Conservation (phyloP, 495 filamentous ascomycete genomes). For the Hypoxylon rickii region DNA sequence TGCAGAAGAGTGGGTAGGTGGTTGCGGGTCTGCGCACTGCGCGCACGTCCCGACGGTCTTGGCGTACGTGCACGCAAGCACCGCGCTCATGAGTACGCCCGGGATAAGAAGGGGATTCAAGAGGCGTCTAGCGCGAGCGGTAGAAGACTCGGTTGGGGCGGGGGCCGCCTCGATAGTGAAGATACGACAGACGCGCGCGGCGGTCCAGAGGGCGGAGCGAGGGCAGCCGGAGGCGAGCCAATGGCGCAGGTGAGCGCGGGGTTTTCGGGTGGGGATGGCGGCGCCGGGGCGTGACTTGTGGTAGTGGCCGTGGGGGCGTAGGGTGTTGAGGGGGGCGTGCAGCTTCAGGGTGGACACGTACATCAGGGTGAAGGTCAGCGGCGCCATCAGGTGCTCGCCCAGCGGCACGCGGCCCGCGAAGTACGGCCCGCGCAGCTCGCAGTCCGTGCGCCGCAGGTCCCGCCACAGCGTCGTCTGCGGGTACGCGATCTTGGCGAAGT, state of each 20-base stretch:
- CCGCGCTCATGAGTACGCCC: conserved; percentile 39
- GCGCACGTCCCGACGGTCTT: conserved; percentile 28
- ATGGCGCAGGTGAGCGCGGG: conserved; percentile 25
- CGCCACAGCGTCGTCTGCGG: conserved; percentile 31
- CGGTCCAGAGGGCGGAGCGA: conserved; percentile 32
- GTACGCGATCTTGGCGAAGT: conserved; percentile 19
- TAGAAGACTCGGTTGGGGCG: neutral
- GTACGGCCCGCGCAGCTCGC: conserved; percentile 10
- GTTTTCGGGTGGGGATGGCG: conserved; percentile 31
- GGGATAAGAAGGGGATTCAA: conserved; percentile 39
- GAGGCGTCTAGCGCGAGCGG: conserved; percentile 5
- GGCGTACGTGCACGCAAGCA: conserved; percentile 38
- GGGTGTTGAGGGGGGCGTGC: conserved; percentile 35
- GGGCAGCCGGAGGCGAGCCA: conserved; percentile 32
- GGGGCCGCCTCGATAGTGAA: conserved; percentile 18
- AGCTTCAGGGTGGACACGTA: conserved; percentile 37
- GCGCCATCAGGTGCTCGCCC: conserved; percentile 18
- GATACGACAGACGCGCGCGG: conserved; percentile 36
- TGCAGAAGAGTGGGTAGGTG: too few relatives aligned
- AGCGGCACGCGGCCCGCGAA: conserved; percentile 2
- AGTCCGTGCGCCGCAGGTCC: conserved; percentile 21
- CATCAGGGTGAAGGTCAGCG: conserved; percentile 35
- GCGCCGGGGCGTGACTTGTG: conserved; percentile 24
- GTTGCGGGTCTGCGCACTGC: conserved; percentile 15
- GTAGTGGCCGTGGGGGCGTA: conserved; percentile 31